Evolutionary conservation across 257 asterid species (phyloP), one percentile per base, ranked within the genome.

Genomic region (Solanum sejunctum): DNA sequence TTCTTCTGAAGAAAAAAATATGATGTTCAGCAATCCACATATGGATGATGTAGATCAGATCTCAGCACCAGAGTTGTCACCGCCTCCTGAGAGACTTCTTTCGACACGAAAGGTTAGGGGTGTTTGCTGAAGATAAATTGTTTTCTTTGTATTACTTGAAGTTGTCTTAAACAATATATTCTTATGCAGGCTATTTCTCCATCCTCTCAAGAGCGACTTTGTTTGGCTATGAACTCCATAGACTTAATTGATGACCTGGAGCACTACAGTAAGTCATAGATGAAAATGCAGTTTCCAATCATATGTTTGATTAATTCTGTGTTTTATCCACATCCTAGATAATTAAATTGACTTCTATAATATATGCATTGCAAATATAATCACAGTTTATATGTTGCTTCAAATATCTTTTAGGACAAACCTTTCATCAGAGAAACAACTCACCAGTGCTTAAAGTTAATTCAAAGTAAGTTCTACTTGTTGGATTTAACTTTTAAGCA

Each of bases 141-240:
- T 21, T 83, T 83, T 82, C 20, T 75, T 52, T 71, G 26, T 70
- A 61, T 61, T 84, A 21, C 78, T 45, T 84, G 78, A 41, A 69
- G 81, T 79, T 32, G 57, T 71, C 80, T 89, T 21, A 56, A 83
- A 60, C 49, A 39, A 80, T 45, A 58, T 67, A 28, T 73, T 89
- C 56, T 72, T 88, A 45, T 88, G 87, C 94, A 96, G 98, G 95
- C 90, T 72, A 88, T 92, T 71, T 88, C 98, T 87, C 98, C 99
- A 85, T 89, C 92, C 82, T 90, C 97, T 84, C 92, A 90, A 88
- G 97, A 93, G 89, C 88, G 83, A 58, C 75, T 91, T 84, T 89
- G 92, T 80, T 86, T 90, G 90, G 88, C 89, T 10, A 89, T 93
- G 95, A 91, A 85, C 83, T 92, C 92, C 83, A 83, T 86, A 82